Evolutionary conservation across 805 yeast species (phyloP).

Genomic region (Kluyveromyces starmeri): DNA sequence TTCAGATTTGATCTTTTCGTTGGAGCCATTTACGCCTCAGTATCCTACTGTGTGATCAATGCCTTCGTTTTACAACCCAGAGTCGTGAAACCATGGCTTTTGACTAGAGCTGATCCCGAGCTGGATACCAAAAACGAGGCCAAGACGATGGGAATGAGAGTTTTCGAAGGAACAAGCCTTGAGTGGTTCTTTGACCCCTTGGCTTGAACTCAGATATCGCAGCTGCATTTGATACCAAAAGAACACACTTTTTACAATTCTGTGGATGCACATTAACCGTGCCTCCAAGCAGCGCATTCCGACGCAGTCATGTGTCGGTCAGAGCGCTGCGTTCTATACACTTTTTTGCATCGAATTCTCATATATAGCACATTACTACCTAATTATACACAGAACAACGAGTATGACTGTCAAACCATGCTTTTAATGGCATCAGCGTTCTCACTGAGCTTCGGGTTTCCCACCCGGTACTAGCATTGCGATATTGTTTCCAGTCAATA

Average conservation of each 20-base stretch:
- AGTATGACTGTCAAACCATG: too few relatives aligned
- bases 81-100: conserved; percentile 26
- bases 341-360: neutral
- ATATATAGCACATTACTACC: too few relatives aligned
- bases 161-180: conserved; percentile 40
- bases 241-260: too few relatives aligned
- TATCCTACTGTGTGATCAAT: conserved; percentile 35
- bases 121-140: conserved; percentile 35
- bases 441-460: conserved; percentile 15
- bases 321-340: too few relatives aligned
- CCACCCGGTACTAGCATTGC: conserved; percentile 61
- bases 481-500: conserved; percentile 63
- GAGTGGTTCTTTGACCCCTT: conserved; percentile 49
- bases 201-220: too few relatives aligned
- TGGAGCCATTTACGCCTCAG: conserved; percentile 46
- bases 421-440: too few relatives aligned
- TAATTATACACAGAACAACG: too few relatives aligned
- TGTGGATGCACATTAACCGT: too few relatives aligned
- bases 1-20: conserved; percentile 53
- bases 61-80: conserved; percentile 30
- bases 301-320: too few relatives aligned
- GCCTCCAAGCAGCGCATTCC: too few relatives aligned
- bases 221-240: too few relatives aligned
- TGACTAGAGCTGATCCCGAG: conserved; percentile 29
- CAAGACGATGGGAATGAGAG: conserved; percentile 57